phyloP scores from a whole-genome alignment of 768 basidiomycete genomes.

The Pleurotus pulmonarius region DNA sequence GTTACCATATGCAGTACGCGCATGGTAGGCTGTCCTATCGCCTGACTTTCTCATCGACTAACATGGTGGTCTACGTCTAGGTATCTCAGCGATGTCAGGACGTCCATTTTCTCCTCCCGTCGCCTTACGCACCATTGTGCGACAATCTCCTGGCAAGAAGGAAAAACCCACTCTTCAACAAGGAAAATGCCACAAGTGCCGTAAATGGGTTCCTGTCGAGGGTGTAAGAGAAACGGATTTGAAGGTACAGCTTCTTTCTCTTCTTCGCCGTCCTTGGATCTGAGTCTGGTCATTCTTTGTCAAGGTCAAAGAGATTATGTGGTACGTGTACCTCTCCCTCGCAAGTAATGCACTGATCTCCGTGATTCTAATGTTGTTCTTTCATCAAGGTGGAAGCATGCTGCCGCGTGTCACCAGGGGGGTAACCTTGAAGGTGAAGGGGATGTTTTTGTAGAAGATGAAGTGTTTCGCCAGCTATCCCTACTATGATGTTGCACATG shows the following conservation, averaged over 20 bases:
- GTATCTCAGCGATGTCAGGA: constrained; percentile 65
- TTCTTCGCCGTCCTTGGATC: neutral
- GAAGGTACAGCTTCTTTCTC: constrained; percentile 43
- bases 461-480: constrained; percentile 26
- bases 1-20: constrained; percentile 81
- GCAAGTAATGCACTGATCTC: neutral
- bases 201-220: constrained; percentile 68
- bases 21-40: constrained; percentile 47
- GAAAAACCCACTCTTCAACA: constrained; percentile 60
- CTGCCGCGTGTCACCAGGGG: constrained; percentile 68
- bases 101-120: constrained; percentile 77
- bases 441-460: constrained; percentile 55
- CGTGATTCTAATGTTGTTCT: neutral
- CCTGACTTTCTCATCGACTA: neutral
- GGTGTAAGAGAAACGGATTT: constrained; percentile 71
- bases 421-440: constrained; percentile 52
- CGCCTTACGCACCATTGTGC: constrained; percentile 47
- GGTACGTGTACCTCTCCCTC: constrained; percentile 42
- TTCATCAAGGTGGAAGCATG: constrained; percentile 73
- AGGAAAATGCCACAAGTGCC: constrained; percentile 77
- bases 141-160: constrained; percentile 48
- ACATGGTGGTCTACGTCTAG: constrained; percentile 28
- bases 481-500: neutral
- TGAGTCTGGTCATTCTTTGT: neutral
- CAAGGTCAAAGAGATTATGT: constrained; percentile 72